A percentile compares a stretch with the other conserved stretches of the same genome.
Conservation (phyloP, 2,329 filamentous ascomycete species). For the Claviceps quebecensis region DNA sequence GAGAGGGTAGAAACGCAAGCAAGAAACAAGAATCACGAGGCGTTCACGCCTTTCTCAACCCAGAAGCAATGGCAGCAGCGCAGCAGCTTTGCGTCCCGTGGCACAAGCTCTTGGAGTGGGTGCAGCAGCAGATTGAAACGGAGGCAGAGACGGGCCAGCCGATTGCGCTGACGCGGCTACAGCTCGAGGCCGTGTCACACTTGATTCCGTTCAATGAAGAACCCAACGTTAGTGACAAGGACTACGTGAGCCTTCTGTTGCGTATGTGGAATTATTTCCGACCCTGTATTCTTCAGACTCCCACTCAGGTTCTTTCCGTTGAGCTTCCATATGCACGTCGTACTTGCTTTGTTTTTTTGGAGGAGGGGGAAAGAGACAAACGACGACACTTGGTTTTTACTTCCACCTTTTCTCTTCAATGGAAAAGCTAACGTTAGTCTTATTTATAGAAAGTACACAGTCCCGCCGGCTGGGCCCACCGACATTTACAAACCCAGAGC, state of each 20-base stretch:
- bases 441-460: slow-evolving; percentile 7
- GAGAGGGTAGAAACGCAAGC: no score
- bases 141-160: slow-evolving; percentile 18
- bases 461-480: slow-evolving; percentile 3
- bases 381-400: no score
- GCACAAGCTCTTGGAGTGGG: slow-evolving; percentile 24
- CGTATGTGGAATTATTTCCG: slow-evolving; percentile 10
- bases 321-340: no score
- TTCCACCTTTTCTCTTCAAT: not conserved
- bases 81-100: slow-evolving; percentile 14
- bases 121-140: slow-evolving; percentile 24
- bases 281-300: no score
- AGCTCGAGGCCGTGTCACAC: slow-evolving; percentile 26
- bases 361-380: no score
- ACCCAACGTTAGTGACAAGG: slow-evolving; percentile 13
- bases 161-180: slow-evolving; percentile 21
- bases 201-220: slow-evolving; percentile 21
- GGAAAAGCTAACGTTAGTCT: not conserved
- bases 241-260: slow-evolving; percentile 17
- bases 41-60: not conserved
- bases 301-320: no score
- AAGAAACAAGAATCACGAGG: not conserved
- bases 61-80: not conserved
- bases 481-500: slow-evolving; percentile 7
- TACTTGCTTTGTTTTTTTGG: no score